Conservation (phyloP, 768 basidiomycete genomes). For the Xerocomus potaroensis region DNA sequence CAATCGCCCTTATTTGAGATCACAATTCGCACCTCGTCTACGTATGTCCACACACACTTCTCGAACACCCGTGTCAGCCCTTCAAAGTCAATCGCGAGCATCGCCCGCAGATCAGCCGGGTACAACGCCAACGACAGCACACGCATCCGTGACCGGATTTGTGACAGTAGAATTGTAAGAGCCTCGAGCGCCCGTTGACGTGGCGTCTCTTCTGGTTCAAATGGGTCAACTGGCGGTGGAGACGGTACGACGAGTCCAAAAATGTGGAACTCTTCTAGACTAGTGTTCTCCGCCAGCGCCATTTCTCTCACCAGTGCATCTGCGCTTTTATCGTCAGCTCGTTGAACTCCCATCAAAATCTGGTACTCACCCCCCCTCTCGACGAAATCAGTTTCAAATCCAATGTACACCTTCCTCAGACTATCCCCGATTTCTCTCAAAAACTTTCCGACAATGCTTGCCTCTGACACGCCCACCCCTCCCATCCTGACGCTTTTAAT, state of each 20-base stretch:
- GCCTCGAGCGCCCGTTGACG: constrained; percentile 16
- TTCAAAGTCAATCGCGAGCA: constrained; percentile 27
- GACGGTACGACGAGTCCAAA: constrained; percentile 32
- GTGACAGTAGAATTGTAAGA: constrained; percentile 25
- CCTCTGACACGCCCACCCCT: constrained; percentile 25
- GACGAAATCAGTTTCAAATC: constrained; percentile 29
- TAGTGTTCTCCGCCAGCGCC: constrained; percentile 22
- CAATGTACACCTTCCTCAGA: constrained; percentile 25
- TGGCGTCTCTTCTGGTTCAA: constrained; percentile 10
- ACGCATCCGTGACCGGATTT: constrained; percentile 27
- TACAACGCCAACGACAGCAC: constrained; percentile 30
- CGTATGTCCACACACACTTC: constrained; percentile 15
- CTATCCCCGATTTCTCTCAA: constrained; percentile 17
- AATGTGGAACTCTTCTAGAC: constrained; percentile 28
- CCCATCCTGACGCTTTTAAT: constrained; percentile 27
- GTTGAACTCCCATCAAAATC: no score
- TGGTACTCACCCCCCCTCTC: constrained; percentile 26
- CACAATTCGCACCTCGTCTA: constrained; percentile 27
- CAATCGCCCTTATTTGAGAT: constrained; percentile 29
- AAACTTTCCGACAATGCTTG: constrained; percentile 25
- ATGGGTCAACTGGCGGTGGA: constrained; percentile 23
- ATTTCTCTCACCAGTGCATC: constrained; percentile 26
- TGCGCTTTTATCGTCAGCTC: constrained; percentile 13
- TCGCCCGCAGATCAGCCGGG: constrained; percentile 29
- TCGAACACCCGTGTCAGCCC: constrained; percentile 25